Evolutionary conservation across 805 yeast genomes (phyloP), one percentile per base, ranked within the genome.

Genomic region (Candida boleticola): DNA sequence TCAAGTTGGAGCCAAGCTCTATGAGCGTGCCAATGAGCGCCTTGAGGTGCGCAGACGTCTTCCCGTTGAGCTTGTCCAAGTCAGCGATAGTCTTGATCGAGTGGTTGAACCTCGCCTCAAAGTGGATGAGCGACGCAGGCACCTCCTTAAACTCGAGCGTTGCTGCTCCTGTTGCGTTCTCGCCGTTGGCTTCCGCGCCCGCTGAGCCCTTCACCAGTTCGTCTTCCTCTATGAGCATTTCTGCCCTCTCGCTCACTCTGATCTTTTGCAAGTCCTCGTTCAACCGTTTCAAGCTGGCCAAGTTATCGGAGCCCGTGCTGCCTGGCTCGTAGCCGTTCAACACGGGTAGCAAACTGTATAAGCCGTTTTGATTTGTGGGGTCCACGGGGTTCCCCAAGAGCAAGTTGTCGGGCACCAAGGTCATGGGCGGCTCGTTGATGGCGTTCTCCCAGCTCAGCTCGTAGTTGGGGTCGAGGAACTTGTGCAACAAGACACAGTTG

Each of bases 1-100:
- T 79, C 50, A 77, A 66, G 50, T 76, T 74, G 3, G 80, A 82
- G 17, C 83, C 83, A 39, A 79, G 60, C 51, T 77, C 80, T 11
- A 77, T 67, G 47, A 77, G 52, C 4, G 64, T 58, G 13, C 60
- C 44, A 38, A 75, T 61, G 26, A 74, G 55, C 0, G 52, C 49
- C 39, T 71, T 72, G 45, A 68, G 66, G 48, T 69, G 66, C 35
- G 70, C 68, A 18, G 63, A 58, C 7, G 73, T 51, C 20, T 64
- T 60, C n/a, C 68, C 55, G 46, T 66, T 61, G 3, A 63, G 46
- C 33, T 57, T 58, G 45, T 74, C 74, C 33, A 76, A 48, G 26
- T 63, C 68, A 21, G 49, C 44, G 20, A 68, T 49, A 3, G 64
- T 52, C 36, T 58, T 62, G 29, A 69, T 56, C 39, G 61, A 58